Evolutionary conservation across 225 moss, liverwort and hornwort genomes (phyloP), one percentile per base, ranked within the genome.

Genomic region (Thuidium tamariscinum): DNA sequence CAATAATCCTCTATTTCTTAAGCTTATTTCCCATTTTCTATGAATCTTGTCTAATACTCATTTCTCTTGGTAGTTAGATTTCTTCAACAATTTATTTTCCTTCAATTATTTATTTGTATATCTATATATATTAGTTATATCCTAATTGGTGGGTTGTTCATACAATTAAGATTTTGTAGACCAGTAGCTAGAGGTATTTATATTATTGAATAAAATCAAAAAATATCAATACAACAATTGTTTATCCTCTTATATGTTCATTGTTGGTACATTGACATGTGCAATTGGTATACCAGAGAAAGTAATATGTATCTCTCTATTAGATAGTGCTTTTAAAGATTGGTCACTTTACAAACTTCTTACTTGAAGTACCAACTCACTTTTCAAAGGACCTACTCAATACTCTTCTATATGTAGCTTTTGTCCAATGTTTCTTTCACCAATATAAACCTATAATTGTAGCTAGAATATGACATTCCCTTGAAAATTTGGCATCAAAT

Each of bases 391-490:
- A 8, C 63, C 16, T 34, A 17, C 1, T 34, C n/a, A n/a, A n/a
- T 65, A 19, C n/a, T 9, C 20, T 20, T 0, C 36, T 17, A 36
- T n/a, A 36, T 36, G 3, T 19, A n/a, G n/a, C 34, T 34, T 9
- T 64, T 64, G 18, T 64, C 5, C 5, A 34, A 64, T 64, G 16
- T n/a, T n/a, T n/a, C n/a, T n/a, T n/a, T n/a, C n/a, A n/a, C n/a
- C n/a, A n/a, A 8, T 32, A 34, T 34, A 34, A 34, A 64, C 5
- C 18, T 64, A 34, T 64, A 34, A 34, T 1, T 0, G 0, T 18
- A 1, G 2, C 64, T 0, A 32, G 1, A 63, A 34, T 2, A 2
- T 34, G 17, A 16, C 2, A 63, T 5, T 4, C 16, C 34, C 17
- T 34, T n/a, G 18, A n/a, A 64, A 34, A 5, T 10, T n/a, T 34